These are phyloP conservation scores for Lachancea dasiensis DNA, from an alignment of 805 yeast genomes.

Conservation along the genomic window DNA sequence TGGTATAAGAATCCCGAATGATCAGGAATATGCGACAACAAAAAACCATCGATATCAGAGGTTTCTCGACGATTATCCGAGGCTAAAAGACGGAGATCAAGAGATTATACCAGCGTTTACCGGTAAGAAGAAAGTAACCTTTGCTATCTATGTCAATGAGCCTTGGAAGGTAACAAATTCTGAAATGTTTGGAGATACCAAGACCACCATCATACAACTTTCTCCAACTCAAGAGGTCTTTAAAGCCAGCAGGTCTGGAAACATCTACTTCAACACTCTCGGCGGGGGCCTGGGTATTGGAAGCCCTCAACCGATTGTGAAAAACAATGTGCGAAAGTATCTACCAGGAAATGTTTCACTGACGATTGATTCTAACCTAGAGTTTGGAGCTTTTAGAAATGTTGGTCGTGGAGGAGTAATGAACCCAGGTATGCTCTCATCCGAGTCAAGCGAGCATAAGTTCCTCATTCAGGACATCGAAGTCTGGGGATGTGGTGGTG, in stretches of 20 bases:
- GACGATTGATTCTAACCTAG: conserved; percentile 70
- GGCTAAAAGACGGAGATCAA: conserved; percentile 32
- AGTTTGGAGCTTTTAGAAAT: conserved; percentile 75
- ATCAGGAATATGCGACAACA: conserved; percentile 17
- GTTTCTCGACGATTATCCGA: conserved; percentile 47
- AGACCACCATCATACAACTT: conserved; percentile 56
- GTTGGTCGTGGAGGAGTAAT: conserved; percentile 50
- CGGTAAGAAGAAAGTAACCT: conserved; percentile 41
- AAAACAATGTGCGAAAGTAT: conserved; percentile 40
- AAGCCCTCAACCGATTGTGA: conserved; percentile 53
- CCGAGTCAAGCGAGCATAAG: conserved; percentile 52
- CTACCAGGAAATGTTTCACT: conserved; percentile 74
- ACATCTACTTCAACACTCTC: conserved; percentile 59
- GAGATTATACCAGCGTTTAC: conserved; percentile 13
- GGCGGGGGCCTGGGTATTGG: conserved; percentile 89
- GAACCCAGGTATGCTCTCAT: conserved; percentile 30
- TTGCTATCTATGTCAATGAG: conserved; percentile 56
- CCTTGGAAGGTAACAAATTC: conserved; percentile 80
- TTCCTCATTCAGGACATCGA: conserved; percentile 71
- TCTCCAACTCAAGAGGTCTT: conserved; percentile 60
- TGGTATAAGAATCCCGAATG: conserved; percentile 47
- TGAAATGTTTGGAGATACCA: conserved; percentile 60
- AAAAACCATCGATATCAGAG: conserved; percentile 40
- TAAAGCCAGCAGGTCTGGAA: conserved; percentile 35
- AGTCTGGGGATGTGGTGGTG: conserved; percentile 89